These are phyloP conservation scores for Patellifolia procumbens DNA, from an alignment of 179 eudicot genomes.

Conservation along the genomic window DNA sequence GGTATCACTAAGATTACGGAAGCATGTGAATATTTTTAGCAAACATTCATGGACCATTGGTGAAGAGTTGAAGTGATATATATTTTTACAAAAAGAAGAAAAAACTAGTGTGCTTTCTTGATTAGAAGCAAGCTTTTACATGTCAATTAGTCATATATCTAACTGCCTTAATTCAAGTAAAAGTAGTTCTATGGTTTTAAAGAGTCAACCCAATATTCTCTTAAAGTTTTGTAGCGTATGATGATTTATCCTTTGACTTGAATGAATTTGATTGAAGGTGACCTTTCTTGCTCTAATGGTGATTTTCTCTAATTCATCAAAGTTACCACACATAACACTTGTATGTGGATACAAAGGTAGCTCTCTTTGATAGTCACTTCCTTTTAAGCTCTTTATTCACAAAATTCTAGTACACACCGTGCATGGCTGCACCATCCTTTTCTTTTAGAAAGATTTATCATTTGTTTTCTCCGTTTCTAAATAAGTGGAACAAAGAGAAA, in stretches of 20 bases:
- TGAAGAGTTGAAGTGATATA: background rate
- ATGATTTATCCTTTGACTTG: background rate
- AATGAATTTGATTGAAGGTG: background rate
- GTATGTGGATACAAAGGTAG: background rate
- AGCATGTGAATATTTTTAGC: background rate
- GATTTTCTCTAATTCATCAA: background rate
- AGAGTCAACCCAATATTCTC: background rate
- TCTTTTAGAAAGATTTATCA: no score
- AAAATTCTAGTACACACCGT: no score
- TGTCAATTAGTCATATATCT: background rate
- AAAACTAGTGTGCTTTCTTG: background rate
- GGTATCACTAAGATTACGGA: background rate
- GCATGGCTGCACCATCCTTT: no score
- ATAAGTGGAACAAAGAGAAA: no score
- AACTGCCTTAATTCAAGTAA: background rate
- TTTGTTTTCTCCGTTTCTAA: no score
- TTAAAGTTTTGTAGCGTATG: background rate
- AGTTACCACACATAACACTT: background rate
- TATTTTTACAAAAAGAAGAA: background rate
- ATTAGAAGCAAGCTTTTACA: background rate
- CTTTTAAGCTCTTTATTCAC: no score
- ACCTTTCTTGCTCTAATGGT: background rate
- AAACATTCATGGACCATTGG: background rate
- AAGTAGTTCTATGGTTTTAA: background rate
- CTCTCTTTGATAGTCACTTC: no score